These are phyloP conservation scores for Ottelia alismoides DNA, from an alignment of 106 monocot species.

Conservation along the genomic window DNA sequence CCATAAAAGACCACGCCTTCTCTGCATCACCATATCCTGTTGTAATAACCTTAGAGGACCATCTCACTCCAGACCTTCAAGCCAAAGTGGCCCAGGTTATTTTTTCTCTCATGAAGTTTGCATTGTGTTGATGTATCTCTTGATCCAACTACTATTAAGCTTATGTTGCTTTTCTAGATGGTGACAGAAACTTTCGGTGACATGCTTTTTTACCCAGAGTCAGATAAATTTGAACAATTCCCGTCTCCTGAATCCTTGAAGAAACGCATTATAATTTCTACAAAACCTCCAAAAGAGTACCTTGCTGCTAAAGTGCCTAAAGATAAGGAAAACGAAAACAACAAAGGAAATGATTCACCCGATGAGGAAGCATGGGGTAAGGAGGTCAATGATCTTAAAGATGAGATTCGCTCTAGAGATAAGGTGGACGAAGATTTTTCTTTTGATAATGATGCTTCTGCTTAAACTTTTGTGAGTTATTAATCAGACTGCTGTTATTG, in stretches of 20 bases:
- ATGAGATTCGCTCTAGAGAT: too few relatives aligned
- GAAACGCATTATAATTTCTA: slow-evolving; percentile 54
- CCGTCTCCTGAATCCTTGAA: slow-evolving; percentile 66
- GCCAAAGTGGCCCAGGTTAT: slow-evolving; percentile 59
- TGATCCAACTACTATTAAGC: neutral
- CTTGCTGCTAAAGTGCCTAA: slow-evolving; percentile 33
- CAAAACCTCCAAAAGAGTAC: slow-evolving; percentile 80
- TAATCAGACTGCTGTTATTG: too few relatives aligned
- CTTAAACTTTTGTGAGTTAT: too few relatives aligned
- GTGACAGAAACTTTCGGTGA: slow-evolving; percentile 62
- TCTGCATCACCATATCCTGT: slow-evolving; percentile 59
- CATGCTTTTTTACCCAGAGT: slow-evolving; percentile 55
- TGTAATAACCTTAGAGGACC: slow-evolving; percentile 86
- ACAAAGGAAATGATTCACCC: slow-evolving; percentile 14
- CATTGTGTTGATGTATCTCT: neutral
- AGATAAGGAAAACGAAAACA: slow-evolving; percentile 22
- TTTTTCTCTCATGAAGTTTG: slow-evolving; percentile 3
- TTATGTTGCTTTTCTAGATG: slow-evolving; percentile 25
- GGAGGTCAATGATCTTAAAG: slow-evolving; percentile 47
- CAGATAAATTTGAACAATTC: slow-evolving; percentile 36
- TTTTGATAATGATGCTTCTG: too few relatives aligned
- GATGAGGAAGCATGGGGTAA: slow-evolving; percentile 63
- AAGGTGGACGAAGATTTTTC: too few relatives aligned
- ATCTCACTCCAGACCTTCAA: slow-evolving; percentile 59
- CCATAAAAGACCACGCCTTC: slow-evolving; percentile 72